Conservation (phyloP, 495 filamentous ascomycete species). For the Opeltia flavorubescens region DNA sequence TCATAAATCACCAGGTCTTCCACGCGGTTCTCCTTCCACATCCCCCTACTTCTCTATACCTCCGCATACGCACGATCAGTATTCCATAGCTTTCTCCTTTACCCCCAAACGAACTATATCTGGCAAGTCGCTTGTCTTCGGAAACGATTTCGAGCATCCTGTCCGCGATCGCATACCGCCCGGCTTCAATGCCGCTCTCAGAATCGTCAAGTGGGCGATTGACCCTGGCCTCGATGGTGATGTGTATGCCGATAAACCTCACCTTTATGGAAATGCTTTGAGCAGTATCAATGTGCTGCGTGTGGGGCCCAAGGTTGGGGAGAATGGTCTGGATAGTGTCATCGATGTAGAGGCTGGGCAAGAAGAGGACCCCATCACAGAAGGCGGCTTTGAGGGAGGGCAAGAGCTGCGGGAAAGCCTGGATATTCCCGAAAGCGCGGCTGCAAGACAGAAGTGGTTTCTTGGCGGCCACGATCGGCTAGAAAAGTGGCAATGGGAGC, state of each 20-base stretch:
- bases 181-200: constrained; percentile 68
- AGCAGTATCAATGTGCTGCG: constrained; percentile 60
- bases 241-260: constrained; percentile 70
- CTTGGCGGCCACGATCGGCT: constrained; percentile 28
- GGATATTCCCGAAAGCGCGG: constrained; percentile 38
- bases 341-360: constrained; percentile 18
- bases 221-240: constrained; percentile 84
- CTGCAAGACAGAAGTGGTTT: constrained; percentile 51
- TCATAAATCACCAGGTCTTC: constrained; percentile 30
- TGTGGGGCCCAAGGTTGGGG: constrained; percentile 40
- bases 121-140: constrained; percentile 66
- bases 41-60: constrained; percentile 62
- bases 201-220: constrained; percentile 68
- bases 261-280: constrained; percentile 65
- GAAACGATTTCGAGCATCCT: constrained; percentile 83
- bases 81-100: constrained; percentile 67
- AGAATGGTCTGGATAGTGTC: constrained; percentile 28
- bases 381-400: constrained; percentile 55
- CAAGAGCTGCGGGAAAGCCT: constrained; percentile 28
- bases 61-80: constrained; percentile 58
- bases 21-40: constrained; percentile 39
- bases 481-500: constrained; percentile 42
- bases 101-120: constrained; percentile 50
- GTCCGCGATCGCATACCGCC: constrained; percentile 76
- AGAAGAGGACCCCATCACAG: constrained; percentile 38